Evolutionary conservation across 805 yeast species (phyloP).

Genomic region (Saturnispora besseyi): DNA sequence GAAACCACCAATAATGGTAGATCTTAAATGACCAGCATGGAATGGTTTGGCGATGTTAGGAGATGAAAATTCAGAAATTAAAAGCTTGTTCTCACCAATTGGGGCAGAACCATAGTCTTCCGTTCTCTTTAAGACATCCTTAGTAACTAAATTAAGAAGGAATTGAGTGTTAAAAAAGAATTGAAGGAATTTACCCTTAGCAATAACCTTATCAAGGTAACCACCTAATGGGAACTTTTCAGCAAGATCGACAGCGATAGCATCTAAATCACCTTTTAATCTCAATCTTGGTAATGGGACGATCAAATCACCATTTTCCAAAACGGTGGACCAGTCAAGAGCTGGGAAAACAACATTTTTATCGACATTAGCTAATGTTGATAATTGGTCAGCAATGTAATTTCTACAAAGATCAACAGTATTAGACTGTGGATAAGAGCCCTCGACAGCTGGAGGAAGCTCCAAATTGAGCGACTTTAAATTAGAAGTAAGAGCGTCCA

Average conservation of each 20-base stretch:
- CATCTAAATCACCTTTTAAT: slow-evolving; percentile 76
- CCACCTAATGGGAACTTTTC: slow-evolving; percentile 64
- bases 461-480: slow-evolving; percentile 22
- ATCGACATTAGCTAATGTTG: slow-evolving; percentile 65
- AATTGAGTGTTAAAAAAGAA: slow-evolving; percentile 68
- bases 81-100: slow-evolving; percentile 60
- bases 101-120: slow-evolving; percentile 66
- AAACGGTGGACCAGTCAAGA: slow-evolving; percentile 75
- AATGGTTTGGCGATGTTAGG: slow-evolving; percentile 99
- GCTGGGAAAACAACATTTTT: slow-evolving; percentile 66
- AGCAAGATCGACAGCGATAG: slow-evolving; percentile 70
- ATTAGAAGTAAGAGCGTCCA: slow-evolving; percentile 18
- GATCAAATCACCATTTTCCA: slow-evolving; percentile 88
- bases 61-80: slow-evolving; percentile 85
- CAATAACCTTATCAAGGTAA: slow-evolving; percentile 58
- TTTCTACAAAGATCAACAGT: slow-evolving; percentile 84
- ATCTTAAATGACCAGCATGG: slow-evolving; percentile 98
- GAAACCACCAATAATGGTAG: slow-evolving; percentile 97
- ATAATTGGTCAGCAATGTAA: slow-evolving; percentile 73
- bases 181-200: slow-evolving; percentile 88
- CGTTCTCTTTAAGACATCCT: slow-evolving; percentile 54
- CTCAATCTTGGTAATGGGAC: slow-evolving; percentile 88
- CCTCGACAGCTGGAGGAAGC: slow-evolving; percentile 38
- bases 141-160: slow-evolving; percentile 58
- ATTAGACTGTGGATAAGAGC: slow-evolving; percentile 69